Evolutionary conservation across 192 early-diverging fungal genomes (phyloP).

Genomic region (Anaeromyces robustus): DNA sequence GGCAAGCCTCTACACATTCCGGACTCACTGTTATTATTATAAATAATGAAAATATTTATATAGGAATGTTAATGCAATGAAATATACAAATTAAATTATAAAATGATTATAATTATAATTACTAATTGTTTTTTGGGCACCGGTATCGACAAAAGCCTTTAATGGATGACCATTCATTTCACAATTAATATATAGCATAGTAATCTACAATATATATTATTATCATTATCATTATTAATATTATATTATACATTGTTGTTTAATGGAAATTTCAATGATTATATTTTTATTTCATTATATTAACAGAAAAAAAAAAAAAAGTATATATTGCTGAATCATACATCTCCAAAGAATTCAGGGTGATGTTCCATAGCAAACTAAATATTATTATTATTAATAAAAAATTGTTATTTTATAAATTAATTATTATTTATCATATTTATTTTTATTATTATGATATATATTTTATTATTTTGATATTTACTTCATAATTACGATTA

Average conservation of each 20-base stretch:
- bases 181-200: slow-evolving; percentile 80
- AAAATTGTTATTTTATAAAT: neutral
- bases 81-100: too few species aligned
- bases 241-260: too few species aligned
- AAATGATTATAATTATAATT: neutral
- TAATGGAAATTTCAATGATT: too few species aligned
- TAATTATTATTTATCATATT: neutral
- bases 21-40: neutral
- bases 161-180: slow-evolving; percentile 77
- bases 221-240: too few species aligned
- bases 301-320: too few species aligned
- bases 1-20: neutral
- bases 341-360: slow-evolving; percentile 84
- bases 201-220: slow-evolving; percentile 1
- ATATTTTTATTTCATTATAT: too few species aligned
- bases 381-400: neutral
- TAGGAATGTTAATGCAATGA: too few species aligned
- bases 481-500: slow-evolving; percentile 53
- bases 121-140: slow-evolving; percentile 84
- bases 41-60: too few species aligned
- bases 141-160: slow-evolving; percentile 93
- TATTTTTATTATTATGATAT: neutral
- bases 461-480: neutral
- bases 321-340: too few species aligned
- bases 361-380: slow-evolving; percentile 62